Percentiles rank a stretch among this genome's conserved stretches.
Evolutionary conservation across 305 asterid genomes (phyloP).

Genomic region (Fraxinus xanthoxyloides): DNA sequence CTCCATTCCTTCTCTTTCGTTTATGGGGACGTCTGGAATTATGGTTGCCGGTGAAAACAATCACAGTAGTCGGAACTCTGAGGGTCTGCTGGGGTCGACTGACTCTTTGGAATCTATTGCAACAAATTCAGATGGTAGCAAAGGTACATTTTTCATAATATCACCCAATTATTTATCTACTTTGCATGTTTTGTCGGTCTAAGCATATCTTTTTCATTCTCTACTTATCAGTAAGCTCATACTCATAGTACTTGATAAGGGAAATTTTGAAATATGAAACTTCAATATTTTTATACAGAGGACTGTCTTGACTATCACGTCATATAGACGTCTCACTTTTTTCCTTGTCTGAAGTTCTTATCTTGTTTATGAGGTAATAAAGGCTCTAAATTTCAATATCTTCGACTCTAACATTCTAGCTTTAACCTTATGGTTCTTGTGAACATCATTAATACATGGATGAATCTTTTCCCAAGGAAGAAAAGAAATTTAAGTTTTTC

Average conservation of each 20-base stretch:
- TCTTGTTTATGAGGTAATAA: background rate
- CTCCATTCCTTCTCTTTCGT: slow-evolving; percentile 49
- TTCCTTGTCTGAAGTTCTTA: background rate
- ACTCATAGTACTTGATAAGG: background rate
- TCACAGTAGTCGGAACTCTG: slow-evolving; percentile 21
- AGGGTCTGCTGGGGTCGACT: slow-evolving; percentile 25
- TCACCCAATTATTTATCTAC: background rate
- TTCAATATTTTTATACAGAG: background rate
- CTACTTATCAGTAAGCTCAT: background rate
- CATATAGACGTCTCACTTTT: background rate
- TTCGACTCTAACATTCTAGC: background rate
- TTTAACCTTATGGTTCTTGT: background rate
- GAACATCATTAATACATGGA: background rate
- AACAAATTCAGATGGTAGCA: slow-evolving; percentile 42
- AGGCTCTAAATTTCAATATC: background rate
- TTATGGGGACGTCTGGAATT: slow-evolving; percentile 54
- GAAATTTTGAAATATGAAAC: background rate
- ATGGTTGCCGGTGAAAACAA: slow-evolving; percentile 56
- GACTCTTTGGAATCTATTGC: slow-evolving; percentile 44
- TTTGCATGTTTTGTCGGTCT: background rate
- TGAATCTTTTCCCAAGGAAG: background rate
- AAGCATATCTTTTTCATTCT: background rate
- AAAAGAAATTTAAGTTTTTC: background rate
- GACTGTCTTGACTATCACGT: background rate
- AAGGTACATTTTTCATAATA: slow-evolving; percentile 37